phyloP scores from a whole-genome alignment of 1,284 basidiomycete genomes.

The Tremellales sp. region DNA sequence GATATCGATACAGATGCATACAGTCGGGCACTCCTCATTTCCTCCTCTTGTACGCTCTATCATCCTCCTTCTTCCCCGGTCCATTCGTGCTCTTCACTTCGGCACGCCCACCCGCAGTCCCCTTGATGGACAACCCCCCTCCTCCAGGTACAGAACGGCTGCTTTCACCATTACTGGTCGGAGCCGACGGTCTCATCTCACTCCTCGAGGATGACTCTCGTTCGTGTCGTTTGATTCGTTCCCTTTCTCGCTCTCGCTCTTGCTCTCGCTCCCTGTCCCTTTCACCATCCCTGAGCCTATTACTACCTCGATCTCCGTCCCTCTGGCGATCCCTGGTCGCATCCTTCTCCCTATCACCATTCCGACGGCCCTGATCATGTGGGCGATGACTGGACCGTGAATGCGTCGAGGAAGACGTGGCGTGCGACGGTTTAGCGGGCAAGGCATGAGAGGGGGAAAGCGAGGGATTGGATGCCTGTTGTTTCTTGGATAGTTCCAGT shows the following conservation, averaged over 20 bases:
- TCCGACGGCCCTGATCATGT: not conserved
- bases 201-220: not conserved
- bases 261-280: slow-evolving; percentile 8
- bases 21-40: too few species aligned
- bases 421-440: not conserved
- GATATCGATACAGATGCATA: too few species aligned
- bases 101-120: not conserved
- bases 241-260: not conserved
- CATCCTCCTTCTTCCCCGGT: not conserved
- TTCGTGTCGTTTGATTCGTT: not conserved
- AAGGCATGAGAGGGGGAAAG: not conserved
- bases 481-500: slow-evolving; percentile 26
- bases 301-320: slow-evolving; percentile 1
- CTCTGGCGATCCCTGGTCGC: not conserved
- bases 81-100: not conserved
- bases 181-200: not conserved
- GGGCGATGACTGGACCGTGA: not conserved
- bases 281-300: slow-evolving; percentile 9
- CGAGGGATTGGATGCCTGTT: slow-evolving; percentile 16
- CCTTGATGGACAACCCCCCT: not conserved
- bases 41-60: not conserved
- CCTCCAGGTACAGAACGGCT: not conserved
- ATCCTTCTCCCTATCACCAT: not conserved
- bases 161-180: not conserved
- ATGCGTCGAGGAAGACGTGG: not conserved